Evolutionary conservation across 352 stramenopile species (phyloP).

Genomic region (Phytophthora ramorum): DNA sequence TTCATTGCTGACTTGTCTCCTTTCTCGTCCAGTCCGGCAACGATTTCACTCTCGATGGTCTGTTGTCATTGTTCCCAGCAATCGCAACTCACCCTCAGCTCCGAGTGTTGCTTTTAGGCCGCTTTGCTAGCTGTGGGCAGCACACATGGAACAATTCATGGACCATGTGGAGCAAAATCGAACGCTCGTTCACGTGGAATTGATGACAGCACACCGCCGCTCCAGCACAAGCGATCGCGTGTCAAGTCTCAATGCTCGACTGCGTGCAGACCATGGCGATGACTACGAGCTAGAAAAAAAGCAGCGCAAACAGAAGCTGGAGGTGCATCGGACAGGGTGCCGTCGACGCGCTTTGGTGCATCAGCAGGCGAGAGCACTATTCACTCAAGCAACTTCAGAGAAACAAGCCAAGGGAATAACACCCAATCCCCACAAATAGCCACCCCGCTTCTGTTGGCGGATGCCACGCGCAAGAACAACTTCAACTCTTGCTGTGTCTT

Average conservation of each 20-base stretch:
- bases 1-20: constrained; percentile 4
- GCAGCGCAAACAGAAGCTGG: constrained; percentile 1
- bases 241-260: constrained; percentile 20
- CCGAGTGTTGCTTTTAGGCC: constrained; percentile 41
- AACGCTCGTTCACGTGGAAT: constrained; percentile 41
- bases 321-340: constrained; percentile 15
- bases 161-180: constrained; percentile 26
- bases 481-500: background rate
- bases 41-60: constrained; percentile 33
- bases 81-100: constrained; percentile 30
- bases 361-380: constrained; percentile 23
- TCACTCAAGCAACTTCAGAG: constrained; percentile 13
- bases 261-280: constrained; percentile 6
- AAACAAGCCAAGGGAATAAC: background rate
- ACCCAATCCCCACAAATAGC: background rate
- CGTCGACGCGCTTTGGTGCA: constrained; percentile 31
- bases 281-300: constrained; percentile 21
- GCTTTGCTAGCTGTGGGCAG: constrained; percentile 19
- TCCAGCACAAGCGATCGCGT: constrained; percentile 22
- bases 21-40: constrained; percentile 41
- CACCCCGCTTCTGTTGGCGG: too few relatives aligned
- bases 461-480: too few relatives aligned
- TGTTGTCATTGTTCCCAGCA: constrained; percentile 27
- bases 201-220: constrained; percentile 15
- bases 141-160: constrained; percentile 17